Conservation (phyloP, 805 yeast genomes). For the Suhomyces xylopsoci region DNA sequence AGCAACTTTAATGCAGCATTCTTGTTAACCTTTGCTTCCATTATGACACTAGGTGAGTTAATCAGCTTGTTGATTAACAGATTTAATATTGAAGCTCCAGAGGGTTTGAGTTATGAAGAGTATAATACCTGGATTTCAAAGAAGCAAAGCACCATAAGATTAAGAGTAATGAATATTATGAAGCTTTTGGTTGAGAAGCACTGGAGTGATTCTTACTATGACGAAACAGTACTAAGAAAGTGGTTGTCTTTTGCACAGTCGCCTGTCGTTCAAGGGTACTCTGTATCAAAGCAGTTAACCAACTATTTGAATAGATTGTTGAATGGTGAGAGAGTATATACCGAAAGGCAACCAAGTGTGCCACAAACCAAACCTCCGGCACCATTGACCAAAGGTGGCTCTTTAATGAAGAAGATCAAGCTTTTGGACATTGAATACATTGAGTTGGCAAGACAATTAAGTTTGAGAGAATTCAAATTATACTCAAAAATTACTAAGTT, state of each 20-base stretch:
- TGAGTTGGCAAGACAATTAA: conserved; percentile 81
- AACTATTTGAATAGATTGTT: conserved; percentile 22
- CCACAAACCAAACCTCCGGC: conserved; percentile 38
- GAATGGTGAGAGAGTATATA: conserved; percentile 28
- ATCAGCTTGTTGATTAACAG: conserved; percentile 58
- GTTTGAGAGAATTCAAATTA: conserved; percentile 68
- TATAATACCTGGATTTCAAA: conserved; percentile 72
- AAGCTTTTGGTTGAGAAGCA: conserved; percentile 62
- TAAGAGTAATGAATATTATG: conserved; percentile 64
- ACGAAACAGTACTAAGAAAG: conserved; percentile 35
- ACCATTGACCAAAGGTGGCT: conserved; percentile 31
- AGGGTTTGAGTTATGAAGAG: conserved; percentile 79
- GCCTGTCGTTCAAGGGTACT: conserved; percentile 18
- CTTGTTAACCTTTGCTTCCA: conserved; percentile 71
- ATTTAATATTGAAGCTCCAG: conserved; percentile 77
- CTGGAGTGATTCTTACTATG: conserved; percentile 64
- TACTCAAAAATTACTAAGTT: conserved; percentile 66
- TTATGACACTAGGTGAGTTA: conserved; percentile 64
- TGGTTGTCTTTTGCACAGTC: conserved; percentile 32
- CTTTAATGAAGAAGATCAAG: conserved; percentile 38
- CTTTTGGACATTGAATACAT: conserved; percentile 66
- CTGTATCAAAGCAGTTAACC: conserved; percentile 28
- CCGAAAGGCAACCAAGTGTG: conserved; percentile 27
- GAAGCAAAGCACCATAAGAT: conserved; percentile 65
- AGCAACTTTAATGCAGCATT: conserved; percentile 65